Base-by-base conservation (phyloP, 2,329 filamentous ascomycete genomes). In the Neonectria punicea region DNA sequence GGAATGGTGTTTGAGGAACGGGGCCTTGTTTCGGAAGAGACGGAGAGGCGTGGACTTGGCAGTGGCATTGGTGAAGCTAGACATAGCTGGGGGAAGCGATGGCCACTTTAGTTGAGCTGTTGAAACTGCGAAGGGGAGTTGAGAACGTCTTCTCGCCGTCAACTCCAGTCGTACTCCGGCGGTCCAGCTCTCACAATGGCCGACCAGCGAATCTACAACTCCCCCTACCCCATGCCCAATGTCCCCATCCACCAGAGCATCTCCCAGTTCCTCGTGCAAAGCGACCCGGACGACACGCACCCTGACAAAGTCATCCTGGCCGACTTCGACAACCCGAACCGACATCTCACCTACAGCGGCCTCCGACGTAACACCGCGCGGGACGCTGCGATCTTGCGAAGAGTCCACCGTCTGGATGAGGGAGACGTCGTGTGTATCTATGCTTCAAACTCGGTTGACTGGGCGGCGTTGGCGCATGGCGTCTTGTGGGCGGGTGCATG, bases 251-350 rank as follows among this genome's bases (percentile, higher is more conserved):
- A 73, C 20, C 46, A 66, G 6, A 74, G 73, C 20, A 36, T 75
- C 6, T 71, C 72, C 0, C 70, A 75, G 39, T 74, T 75, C 34
- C 56, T 75, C 13, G 51, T 74, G 4, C 56, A 61, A 4, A 69
- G 58, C 5, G 69, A 75, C 54, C 70, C 73, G 0, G 74, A 75
- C 47, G 72, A 75, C 59, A 66, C 71, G 4, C 59, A 66, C 14
- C 46, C 63, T 6, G 67, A 70, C 25, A 67, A 58, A n/a, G 49
- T 66, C 1, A 67, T 75, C 44, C 53, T 73, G 9, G 59, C 67
- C 13, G 73, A 76, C 46, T 73, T 73, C 55, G 73, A 72, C 1
- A 47, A 66, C 28, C 68, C 68, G 2, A 30, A 14, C 11, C 43
- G 56, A 4, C 44, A 58, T 22, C 50, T 72, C 32, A 73, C 71